Evolutionary conservation across 805 yeast species (phyloP), one percentile per base, ranked within the genome.

Genomic region (Candida coquimbonensis): DNA sequence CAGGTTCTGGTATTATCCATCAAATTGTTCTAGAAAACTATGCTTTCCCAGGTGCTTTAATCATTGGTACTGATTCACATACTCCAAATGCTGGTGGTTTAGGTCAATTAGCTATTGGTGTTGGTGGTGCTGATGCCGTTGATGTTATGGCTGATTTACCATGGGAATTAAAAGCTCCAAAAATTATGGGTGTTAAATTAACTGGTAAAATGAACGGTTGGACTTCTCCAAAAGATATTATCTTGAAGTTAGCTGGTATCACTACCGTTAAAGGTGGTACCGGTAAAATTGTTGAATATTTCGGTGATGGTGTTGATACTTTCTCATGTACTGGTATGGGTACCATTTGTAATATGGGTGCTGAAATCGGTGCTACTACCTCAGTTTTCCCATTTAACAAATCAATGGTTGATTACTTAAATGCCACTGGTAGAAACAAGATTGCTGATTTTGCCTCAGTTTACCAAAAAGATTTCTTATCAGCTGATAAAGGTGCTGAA

Each of bases 61-160:
- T 90, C 75, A 80, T 90, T 57, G 97, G 97, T 75, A 90, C 97
- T 47, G 97, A 90, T 73, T 88, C 96, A 32, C 97, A 90, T 72
- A 90, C 97, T 59, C 97, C 97, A 51, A 90, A 90, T 69, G 97
- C 96, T 49, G 97, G 97, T 77, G 97, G 97, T 72, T 78, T 90
- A 63, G 97, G 97, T 74, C 95, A 87, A 73, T 80, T 90, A 62
- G 97, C 97, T 56, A 90, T 90, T 58, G 98, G 97, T 79, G 97
- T 91, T 57, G 98, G 97, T 77, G 98, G 98, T 78, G 98, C 98
- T 56, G 98, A 90, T 69, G 97, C 97, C 52, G 98, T 90, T 57
- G 98, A 90, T 67, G 97, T 88, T 50, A 80, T 90, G 82, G 87
- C 97, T 50, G 84, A 85, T 63, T 77, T 88, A 55, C 84, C 98